Evolutionary conservation across 1,284 basidiomycete genomes (phyloP).

Genomic region (Cronartium quercuum): DNA sequence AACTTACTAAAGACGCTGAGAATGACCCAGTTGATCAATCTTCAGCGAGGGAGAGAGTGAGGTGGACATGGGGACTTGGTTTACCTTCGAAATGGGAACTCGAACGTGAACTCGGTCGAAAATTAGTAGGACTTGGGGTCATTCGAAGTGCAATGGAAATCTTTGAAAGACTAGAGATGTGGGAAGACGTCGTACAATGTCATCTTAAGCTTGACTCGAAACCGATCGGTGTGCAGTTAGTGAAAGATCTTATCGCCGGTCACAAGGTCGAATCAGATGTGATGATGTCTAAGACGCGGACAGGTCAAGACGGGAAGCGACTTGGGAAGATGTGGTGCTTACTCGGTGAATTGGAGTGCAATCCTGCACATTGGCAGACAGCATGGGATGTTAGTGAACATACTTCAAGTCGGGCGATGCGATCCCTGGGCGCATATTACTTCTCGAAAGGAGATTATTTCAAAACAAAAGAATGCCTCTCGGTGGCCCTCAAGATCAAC

Average conservation of each 20-base stretch:
- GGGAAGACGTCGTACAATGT: constrained; percentile 87
- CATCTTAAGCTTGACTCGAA: constrained; percentile 70
- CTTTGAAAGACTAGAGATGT: constrained; percentile 88
- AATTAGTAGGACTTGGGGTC: constrained; percentile 75
- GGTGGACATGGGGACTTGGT: constrained; percentile 69
- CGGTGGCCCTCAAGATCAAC: constrained; percentile 74
- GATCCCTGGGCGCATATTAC: constrained; percentile 77
- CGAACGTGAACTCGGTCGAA: constrained; percentile 74
- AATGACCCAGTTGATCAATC: constrained; percentile 15
- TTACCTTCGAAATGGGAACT: constrained; percentile 85
- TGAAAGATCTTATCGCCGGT: constrained; percentile 75
- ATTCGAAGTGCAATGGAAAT: constrained; percentile 80
- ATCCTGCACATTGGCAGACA: constrained; percentile 63
- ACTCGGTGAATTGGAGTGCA: constrained; percentile 80
- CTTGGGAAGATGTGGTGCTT: constrained; percentile 94
- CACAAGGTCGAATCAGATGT: constrained; percentile 70
- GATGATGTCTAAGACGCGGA: constrained; percentile 55
- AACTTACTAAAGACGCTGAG: constrained; percentile 59
- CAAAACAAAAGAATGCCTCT: constrained; percentile 63
- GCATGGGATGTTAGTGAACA: constrained; percentile 77
- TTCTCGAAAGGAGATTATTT: constrained; percentile 64
- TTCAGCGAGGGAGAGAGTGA: constrained; percentile 59
- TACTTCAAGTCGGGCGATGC: constrained; percentile 79
- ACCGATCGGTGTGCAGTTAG: constrained; percentile 68
- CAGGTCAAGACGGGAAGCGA: constrained; percentile 50